Percentiles rank a stretch among this genome's conserved stretches.
phyloP scores from a whole-genome alignment of 2,329 filamentous ascomycete genomes.

The Neofusicoccum parvum region DNA sequence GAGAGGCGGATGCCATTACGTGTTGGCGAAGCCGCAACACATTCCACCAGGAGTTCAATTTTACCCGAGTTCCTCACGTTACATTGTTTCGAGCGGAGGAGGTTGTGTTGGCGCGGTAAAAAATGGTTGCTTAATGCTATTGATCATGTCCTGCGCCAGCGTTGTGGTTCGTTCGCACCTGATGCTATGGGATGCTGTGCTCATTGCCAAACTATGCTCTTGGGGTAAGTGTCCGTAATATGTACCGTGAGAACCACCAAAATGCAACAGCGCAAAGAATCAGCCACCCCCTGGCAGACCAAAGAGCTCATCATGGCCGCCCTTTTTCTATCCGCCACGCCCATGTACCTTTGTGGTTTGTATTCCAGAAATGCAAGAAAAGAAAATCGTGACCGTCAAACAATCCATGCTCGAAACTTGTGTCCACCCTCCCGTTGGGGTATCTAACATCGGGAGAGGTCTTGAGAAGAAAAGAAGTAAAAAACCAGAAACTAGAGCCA shows the following conservation, averaged over 20 bases:
- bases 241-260: background rate
- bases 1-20: too few relatives aligned
- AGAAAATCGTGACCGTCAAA: conserved; percentile 2
- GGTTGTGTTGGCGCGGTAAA: background rate
- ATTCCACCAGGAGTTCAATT: too few relatives aligned
- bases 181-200: conserved; percentile 9
- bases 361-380: conserved; percentile 8
- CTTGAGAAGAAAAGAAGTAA: background rate
- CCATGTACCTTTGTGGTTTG: background rate
- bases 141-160: conserved; percentile 10
- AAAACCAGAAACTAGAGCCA: conserved; percentile 10
- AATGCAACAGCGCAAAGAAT: conserved; percentile 4
- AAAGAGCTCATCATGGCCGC: background rate
- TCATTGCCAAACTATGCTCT: conserved; percentile 1
- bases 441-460: conserved; percentile 14
- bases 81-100: background rate
- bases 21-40: too few relatives aligned
- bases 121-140: background rate
- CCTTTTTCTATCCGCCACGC: conserved; percentile 4
- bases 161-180: background rate
- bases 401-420: background rate
- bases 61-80: background rate
- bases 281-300: background rate
- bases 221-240: background rate
- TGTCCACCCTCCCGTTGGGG: conserved; percentile 6